Evolutionary conservation across 306 rosid species (phyloP), one percentile per base, ranked within the genome.

Genomic region (Cajanus cajan): DNA sequence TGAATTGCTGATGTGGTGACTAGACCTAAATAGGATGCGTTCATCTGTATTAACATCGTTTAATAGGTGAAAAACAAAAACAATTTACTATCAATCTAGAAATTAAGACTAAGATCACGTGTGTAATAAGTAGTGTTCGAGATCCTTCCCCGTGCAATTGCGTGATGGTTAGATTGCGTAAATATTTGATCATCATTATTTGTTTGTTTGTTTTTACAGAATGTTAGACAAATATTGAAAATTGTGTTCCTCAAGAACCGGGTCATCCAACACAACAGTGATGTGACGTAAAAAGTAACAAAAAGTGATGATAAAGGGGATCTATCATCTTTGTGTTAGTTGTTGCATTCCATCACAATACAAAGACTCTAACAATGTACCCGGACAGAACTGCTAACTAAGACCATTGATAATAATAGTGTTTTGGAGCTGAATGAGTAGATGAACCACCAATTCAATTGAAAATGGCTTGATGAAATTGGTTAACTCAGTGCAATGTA

Each of bases 311-410:
- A 18, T 37, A 10, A 37, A 1, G 39, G 55, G 16, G 55, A 24
- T 76, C 61, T 39, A 31, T 54, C n/a, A n/a, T n/a, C n/a, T n/a
- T n/a, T n/a, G 67, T 70, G 86, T 67, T 69, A 67, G 84, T 68
- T 63, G 89, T 34, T 70, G 28, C 75, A 71, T 72, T 73, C 21
- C 71, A 37, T 59, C 10, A 43, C 3, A 11, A 2, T 2, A 1
- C 59, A 74, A 59, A 59, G 77, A 74, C 71, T 73, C 70, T 47
- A 81, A 72, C 87, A 72, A 61, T 79, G 82, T 44, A 79, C 74
- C 80, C n/a, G n/a, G n/a, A n/a, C 62, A 10, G 62, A 72, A 28
- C 58, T 76, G 41, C 57, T 84, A 59, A 79, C 84, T 79, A 76
- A 75, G 71, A 77, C 52, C 4, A 24, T 16, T n/a, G 57, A n/a